Conservation (phyloP, 768 basidiomycete genomes). For the Agaricus subrufescens region DNA sequence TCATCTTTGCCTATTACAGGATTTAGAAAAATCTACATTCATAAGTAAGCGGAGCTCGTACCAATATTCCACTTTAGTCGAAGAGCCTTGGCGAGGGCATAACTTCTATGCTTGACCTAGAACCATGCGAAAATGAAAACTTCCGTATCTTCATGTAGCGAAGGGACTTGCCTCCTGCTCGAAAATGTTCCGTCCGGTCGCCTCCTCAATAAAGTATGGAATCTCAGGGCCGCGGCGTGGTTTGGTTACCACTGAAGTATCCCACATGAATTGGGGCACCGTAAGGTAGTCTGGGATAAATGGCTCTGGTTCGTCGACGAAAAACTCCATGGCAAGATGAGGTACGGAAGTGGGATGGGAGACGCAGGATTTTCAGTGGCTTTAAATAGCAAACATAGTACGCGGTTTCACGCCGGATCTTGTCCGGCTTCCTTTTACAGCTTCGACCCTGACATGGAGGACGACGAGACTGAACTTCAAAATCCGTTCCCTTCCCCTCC, state of each 20-base stretch:
- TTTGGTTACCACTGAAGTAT: conserved; percentile 33
- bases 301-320: conserved; percentile 27
- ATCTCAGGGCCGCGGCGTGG: conserved; percentile 39
- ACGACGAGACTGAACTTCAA: conserved; percentile 71
- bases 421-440: conserved; percentile 4
- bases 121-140: neutral
- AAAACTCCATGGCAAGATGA: conserved; percentile 28
- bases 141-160: neutral
- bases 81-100: conserved; percentile 50
- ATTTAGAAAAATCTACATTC: conserved; percentile 1
- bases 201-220: conserved; percentile 61
- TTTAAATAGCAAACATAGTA: neutral
- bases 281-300: conserved; percentile 58
- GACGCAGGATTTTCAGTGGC: neutral
- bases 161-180: conserved; percentile 41
- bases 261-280: conserved; percentile 62
- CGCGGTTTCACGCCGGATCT: conserved; percentile 10
- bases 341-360: neutral
- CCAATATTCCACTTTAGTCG: conserved; percentile 43
- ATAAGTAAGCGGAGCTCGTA: conserved; percentile 18
- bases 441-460: conserved; percentile 42
- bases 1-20: conserved; percentile 38
- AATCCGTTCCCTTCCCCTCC: conserved; percentile 91
- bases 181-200: conserved; percentile 37
- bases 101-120: conserved; percentile 36